These are phyloP conservation scores for Aechmea fasciata DNA, from an alignment of 176 grass and related monocot genomes.

Conservation along the genomic window DNA sequence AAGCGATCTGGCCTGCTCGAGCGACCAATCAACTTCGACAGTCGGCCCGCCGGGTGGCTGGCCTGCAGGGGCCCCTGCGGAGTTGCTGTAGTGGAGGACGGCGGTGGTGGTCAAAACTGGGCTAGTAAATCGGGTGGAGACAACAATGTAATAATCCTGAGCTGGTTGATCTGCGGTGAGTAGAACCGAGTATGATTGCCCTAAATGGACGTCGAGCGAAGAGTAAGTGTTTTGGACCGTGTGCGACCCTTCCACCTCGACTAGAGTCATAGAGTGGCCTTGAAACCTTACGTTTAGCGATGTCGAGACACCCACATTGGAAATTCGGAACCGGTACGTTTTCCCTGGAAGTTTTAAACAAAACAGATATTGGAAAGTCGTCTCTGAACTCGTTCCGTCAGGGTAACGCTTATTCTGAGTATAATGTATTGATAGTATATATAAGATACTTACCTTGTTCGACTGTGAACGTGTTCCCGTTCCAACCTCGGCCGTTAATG, in stretches of 20 bases:
- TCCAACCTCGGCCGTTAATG: conserved; percentile 68
- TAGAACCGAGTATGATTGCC: conserved; percentile 90
- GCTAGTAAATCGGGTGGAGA: conserved; percentile 72
- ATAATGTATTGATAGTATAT: neutral
- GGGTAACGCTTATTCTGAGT: neutral
- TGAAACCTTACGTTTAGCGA: conserved; percentile 93
- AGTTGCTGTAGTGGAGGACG: conserved; percentile 73
- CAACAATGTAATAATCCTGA: conserved; percentile 59
- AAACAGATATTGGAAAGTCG: neutral
- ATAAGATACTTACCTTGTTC: conserved; percentile 57
- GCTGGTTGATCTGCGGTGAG: conserved; percentile 66
- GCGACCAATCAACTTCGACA: conserved; percentile 57
- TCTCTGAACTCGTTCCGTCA: neutral
- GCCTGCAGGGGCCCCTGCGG: conserved; percentile 24
- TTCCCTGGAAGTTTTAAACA: conserved; percentile 39
- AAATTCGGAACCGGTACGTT: conserved; percentile 87
- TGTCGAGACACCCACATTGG: conserved; percentile 69
- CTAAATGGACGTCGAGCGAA: conserved; percentile 75
- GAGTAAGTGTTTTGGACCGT: conserved; percentile 63
- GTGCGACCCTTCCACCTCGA: conserved; percentile 97
- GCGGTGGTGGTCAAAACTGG: conserved; percentile 50
- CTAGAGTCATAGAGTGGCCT: conserved; percentile 68
- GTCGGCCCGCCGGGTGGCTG: conserved; percentile 54
- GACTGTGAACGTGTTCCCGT: conserved; percentile 67
- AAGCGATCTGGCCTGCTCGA: conserved; percentile 92